Base-by-base conservation (phyloP, 2,329 filamentous ascomycete species). In the Blumeria graminis region DNA sequence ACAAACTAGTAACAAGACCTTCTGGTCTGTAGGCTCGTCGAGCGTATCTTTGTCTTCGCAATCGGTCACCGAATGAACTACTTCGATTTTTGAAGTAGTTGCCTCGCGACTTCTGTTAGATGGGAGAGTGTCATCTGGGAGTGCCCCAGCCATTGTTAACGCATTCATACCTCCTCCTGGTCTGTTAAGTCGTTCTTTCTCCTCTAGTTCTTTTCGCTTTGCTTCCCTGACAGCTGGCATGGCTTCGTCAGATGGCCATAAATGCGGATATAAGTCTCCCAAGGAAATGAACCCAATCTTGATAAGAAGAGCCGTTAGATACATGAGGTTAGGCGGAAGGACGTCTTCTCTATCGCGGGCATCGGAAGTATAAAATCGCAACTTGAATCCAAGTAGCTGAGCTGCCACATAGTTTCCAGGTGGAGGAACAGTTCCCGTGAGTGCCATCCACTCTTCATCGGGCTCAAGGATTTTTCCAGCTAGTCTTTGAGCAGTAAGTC, bases 251-350 rank as follows among this genome's bases (percentile, higher is more conserved):
- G 76, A 71, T 7, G 92, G 87, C 72, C 88, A 93, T 0, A 98
- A 76, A 67, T 98, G 92, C 14, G 88, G 82, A 67, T 94, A 96
- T 1, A 98, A 72, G 65, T 98, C 92, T 55, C 80, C 77, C 6
- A 98, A 72, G 1, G 92, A 95, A 58, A 98, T 86, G 68, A 98
- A 98, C 1, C 92, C 93, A 61, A 95, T 86, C 70, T 98, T 98
- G 70, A 98, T 89, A 34, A 98, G 77, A 36, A 96, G 76, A 1
- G 92, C 89, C 0, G 89, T 84, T 16, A 98, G 76, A 62, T 92
- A 94, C 34, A 96, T 86, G 3, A 98, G 74, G 63, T 98, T 98
- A 41, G 92, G 86, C 0, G 92, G 92, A 1, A 96, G 74, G 2
- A 81, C 75, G 64, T 96, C 92, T 0, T 76, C 72, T 56, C 81